phyloP scores from a whole-genome alignment of 768 basidiomycete species.

The Leccinum disarticulatum region DNA sequence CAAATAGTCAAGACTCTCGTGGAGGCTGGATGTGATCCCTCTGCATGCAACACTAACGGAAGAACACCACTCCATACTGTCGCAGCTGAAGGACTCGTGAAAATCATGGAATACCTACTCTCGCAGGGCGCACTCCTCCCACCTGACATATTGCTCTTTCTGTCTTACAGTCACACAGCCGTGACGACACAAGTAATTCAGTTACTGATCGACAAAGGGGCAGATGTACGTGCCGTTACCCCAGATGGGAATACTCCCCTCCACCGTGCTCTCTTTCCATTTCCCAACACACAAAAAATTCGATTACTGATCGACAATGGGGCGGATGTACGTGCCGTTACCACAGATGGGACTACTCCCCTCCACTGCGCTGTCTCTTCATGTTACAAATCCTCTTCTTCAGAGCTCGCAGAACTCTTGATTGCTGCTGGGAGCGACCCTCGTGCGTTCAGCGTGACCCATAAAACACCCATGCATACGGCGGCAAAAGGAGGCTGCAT shows the following conservation, averaged over 20 bases:
- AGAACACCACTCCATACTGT: neutral
- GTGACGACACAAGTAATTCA: neutral
- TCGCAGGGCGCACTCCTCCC: neutral
- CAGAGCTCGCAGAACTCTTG: too few relatives aligned
- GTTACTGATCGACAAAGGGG: neutral
- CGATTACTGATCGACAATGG: too few relatives aligned
- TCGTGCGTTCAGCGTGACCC: too few relatives aligned
- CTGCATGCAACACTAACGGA: neutral
- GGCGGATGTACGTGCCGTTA: too few relatives aligned
- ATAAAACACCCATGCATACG: neutral
- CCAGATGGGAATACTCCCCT: too few relatives aligned
- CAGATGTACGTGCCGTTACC: neutral
- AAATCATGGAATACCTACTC: neutral
- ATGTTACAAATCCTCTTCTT: too few relatives aligned
- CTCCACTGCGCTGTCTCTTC: neutral
- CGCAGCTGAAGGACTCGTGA: neutral
- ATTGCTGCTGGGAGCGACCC: too few relatives aligned
- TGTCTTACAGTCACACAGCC: neutral
- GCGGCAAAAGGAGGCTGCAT: too few relatives aligned
- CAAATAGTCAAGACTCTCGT: neutral
- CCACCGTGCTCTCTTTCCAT: too few relatives aligned
- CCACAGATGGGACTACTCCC: too few relatives aligned
- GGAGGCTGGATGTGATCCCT: neutral
- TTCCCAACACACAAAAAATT: too few relatives aligned
- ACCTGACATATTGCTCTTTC: neutral